Evolutionary conservation across 805 yeast genomes (phyloP), one percentile per base, ranked within the genome.

Genomic region (Kazachstania martiniae): DNA sequence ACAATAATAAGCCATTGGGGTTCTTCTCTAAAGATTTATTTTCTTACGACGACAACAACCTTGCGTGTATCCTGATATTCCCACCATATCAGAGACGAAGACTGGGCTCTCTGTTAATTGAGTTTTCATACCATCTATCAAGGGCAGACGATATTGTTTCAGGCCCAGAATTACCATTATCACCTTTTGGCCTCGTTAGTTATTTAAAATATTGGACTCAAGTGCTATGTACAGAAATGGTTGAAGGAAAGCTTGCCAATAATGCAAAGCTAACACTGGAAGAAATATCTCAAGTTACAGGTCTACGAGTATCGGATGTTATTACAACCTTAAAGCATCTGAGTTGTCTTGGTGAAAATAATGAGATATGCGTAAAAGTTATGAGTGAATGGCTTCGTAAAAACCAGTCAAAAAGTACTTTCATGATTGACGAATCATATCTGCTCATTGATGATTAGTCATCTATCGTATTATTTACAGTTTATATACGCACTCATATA

Each of bases 161-260:
- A 38, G 94, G 96, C 0, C 98, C 98, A 0, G 98, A 91, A 51
- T 69, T 75, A 41, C 98, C 98, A 1, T 59, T 91, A 8, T 81
- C 94, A 5, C 77, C 79, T 0, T 81, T 76, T 55, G 98, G 98
- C 0, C 65, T 68, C 32, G 59, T 72, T 8, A 72, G 87, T 5
- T 91, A 86, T 48, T 48, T 81, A 13, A 59, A 68, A 12, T 87
- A 72, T 56, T 91, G 97, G 98, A 63, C 80, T 5, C 63, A 67
- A 29, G 52, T 62, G 4, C 41, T 81, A 1, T 63, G 70, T 1
- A 43, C 60, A 36, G 68, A 63, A 32, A 44, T 73, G 21, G 24
- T 65, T 0, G 59, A 54, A 21, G 77, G 77, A 0, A 44, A 48
- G 6, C 43, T 68, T 19, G 43, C 59, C 1, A 46, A 44, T 3